Evolutionary conservation across 306 rosid species (phyloP), one percentile per base, ranked within the genome.

Genomic region (Lathyrus tuberosus): DNA sequence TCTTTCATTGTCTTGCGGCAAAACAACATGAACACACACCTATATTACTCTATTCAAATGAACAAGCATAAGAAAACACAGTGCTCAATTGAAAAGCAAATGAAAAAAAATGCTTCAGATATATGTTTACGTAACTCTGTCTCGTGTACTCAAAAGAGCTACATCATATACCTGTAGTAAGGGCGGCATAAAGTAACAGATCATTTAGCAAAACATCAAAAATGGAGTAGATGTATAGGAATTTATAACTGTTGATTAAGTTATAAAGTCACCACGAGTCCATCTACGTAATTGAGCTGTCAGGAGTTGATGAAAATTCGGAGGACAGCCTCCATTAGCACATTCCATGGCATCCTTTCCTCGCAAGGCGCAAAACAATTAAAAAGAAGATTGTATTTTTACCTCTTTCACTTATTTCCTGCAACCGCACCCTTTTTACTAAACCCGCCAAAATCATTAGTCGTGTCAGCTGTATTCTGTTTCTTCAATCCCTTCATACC

Each of bases 381-480:
- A 40, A 42, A 47, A 46, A 38, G 11, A 49, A 33, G 20, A 48
- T 8, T 37, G 11, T 38, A 30, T 61, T 65, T 71, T 74, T 74
- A 87, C 76, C 79, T 89, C 89, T 83, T 91, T 71, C 91, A 85
- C 74, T 78, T 91, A 49, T 81, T 76, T 76, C 66, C 83, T 0
- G 79, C 31, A 12, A 0, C 75, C 52, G 64, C 66, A 24, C 70
- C 86, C 22, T 67, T 83, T 51, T 87, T 86, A 6, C 46, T 83
- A 78, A 72, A 89, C 13, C 76, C 54, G 15, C 83, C 67, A 11
- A 86, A 57, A 56, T 88, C 86, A 68, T 78, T 68, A 22, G 93
- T 86, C 30, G 92, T 82, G 28, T 87, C 95, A 9, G 89, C 81
- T 3, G 87, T 66, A 68, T 89, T 92, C 81, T 89, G 95, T 80